Base-by-base conservation (phyloP, 306 rosid species). In the Macrotyloma uniflorum region DNA sequence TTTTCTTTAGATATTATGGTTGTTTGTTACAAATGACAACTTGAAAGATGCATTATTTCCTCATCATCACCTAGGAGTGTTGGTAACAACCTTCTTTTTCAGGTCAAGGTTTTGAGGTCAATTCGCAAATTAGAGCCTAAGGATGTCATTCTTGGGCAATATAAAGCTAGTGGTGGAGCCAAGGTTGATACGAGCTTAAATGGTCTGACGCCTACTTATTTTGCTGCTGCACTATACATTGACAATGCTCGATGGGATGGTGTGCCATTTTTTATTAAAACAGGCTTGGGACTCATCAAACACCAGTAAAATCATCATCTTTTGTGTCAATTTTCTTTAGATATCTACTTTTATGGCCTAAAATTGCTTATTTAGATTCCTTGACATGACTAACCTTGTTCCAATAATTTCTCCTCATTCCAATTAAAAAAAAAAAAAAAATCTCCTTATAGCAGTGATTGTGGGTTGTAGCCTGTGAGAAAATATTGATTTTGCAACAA, bases 211-310 rank as follows among this genome's bases (percentile, higher is more conserved):
- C 97, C 98, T 43, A 94, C 97, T 54, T 94, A 90, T 86, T 92
- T 90, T 13, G 92, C 96, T 61, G 90, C 94, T 87, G 96, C 93
- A 57, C 65, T 94, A 69, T 89, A 85, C 79, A 89, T 90, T 50
- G 93, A 94, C 83, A 94, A 92, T 84, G 97, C 95, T 74, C 87
- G 97, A n/a, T 94, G 98, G 97, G 97, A 94, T 65, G 98, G 98
- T 23, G 98, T 94, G 80, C 98, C 98, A 46, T 94, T 94, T 82
- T 75, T 92, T 85, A 86, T 94, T 71, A 94, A 89, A 82, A 80
- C 94, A 28, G 98, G 98, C 84, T 62, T 92, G 70, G 97, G 97
- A 72, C 98, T 94, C 80, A 90, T 92, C 79, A 82, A 92, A 66
- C 97, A 92, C 91, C 86, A 93, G 98, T 94, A 83, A 74, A 72